phyloP scores from a whole-genome alignment of 495 filamentous ascomycete genomes.

The Hyaloscypha variabilis region DNA sequence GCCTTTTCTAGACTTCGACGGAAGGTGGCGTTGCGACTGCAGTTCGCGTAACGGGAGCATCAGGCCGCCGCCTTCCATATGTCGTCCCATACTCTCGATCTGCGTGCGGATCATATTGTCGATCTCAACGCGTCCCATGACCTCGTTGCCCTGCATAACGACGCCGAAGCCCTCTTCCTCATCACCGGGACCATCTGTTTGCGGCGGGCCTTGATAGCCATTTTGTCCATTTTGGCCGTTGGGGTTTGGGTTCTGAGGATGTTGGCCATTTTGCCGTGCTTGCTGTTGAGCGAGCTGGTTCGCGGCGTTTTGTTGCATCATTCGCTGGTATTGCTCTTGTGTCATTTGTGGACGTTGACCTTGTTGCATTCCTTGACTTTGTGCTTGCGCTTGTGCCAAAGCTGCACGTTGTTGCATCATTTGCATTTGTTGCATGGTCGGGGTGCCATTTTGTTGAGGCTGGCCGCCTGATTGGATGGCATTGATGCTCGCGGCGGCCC shows the following conservation, averaged over 20 bases:
- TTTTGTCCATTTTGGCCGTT: conserved; percentile 21
- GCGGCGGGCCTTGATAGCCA: conserved; percentile 48
- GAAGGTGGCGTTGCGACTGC: conserved; percentile 35
- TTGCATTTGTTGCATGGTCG: conserved; percentile 20
- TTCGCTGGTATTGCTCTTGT: conserved; percentile 24
- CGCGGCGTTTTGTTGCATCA: conserved; percentile 25
- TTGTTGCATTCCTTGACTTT: conserved; percentile 33
- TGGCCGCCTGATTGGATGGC: conserved; percentile 48
- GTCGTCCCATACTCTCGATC: conserved; percentile 66
- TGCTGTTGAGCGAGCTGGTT: background rate
- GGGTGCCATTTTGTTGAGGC: conserved; percentile 17
- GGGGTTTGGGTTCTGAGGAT: conserved; percentile 7
- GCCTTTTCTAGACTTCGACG: too few species aligned
- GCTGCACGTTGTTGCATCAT: conserved; percentile 25
- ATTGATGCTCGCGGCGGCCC: conserved; percentile 71
- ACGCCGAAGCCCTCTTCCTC: conserved; percentile 59
- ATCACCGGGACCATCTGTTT: conserved; percentile 72
- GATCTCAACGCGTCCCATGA: conserved; percentile 56
- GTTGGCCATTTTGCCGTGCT: background rate
- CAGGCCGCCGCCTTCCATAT: conserved; percentile 79
- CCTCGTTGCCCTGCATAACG: conserved; percentile 47
- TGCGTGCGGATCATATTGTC: conserved; percentile 65
- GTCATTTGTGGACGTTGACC: conserved; percentile 33
- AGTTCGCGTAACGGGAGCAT: conserved; percentile 64
- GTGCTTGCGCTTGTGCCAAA: conserved; percentile 1